Base-by-base conservation (phyloP, 306 rosid species). In the Benincasa hispida region DNA sequence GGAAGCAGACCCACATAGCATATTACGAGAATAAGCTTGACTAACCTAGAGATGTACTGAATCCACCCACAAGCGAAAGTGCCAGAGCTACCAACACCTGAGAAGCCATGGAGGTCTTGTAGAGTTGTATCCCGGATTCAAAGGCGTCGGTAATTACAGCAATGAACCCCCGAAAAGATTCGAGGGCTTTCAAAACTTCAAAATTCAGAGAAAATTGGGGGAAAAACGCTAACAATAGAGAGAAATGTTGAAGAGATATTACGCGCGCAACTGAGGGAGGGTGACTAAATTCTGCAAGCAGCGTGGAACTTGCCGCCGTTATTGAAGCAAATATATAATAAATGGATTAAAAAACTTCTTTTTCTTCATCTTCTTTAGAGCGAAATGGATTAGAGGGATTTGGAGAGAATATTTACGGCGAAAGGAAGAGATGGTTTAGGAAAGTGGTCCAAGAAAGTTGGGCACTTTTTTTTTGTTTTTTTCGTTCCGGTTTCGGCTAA, bases 41-140 rank as follows among this genome's bases (percentile, higher is more conserved):
- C 83, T 19, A 57, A 95, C 99, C 99, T 42, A 95, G 8, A 75
- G 99, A 95, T 81, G 97, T 95, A 61, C 98, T 95, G 76, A 84
- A 55, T 67, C 99, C 99, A 78, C 98, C 99, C 2, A 92, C 84
- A 34, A 92, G 91, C 6, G 99, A 95, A 84, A 95, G 99, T 34
- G 88, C 98, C 63, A 95, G 96, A 83, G 99, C 99, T 28, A 92
- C 87, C 62, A 81, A 79, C 30, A 90, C 89, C 79, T 89, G 99
- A 82, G 97, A 90, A 85, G 88, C 96, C 98, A 92, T 90, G 77
- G 78, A 74, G 50, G 68, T 37, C 12, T 57, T 72, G 10, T 41
- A 45, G 19, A 32, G 41, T 32, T 3, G 63, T 34, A 67, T 35
- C 22, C 11, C 34, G 35, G 53, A 47, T 72, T 59, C 21, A 74